A percentile compares a stretch with the other conserved stretches of the same genome.
Evolutionary conservation across 148 eudicot species (phyloP).

Genomic region (Rhododendron vialii): DNA sequence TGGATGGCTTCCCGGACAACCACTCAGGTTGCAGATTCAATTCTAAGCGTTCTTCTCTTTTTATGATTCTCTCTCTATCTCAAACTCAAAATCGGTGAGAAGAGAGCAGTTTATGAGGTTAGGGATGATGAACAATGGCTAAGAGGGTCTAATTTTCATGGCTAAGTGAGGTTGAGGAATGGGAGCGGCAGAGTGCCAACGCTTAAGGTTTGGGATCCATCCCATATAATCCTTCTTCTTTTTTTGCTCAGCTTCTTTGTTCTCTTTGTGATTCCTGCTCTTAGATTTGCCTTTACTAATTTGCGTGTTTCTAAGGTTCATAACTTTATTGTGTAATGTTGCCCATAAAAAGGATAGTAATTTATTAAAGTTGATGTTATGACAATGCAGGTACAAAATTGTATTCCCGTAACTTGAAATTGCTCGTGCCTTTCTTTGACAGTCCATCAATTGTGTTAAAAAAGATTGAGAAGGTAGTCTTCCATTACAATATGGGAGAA

Average conservation of each 20-base stretch:
- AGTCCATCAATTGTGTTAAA: constrained; percentile 63
- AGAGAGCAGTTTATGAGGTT: neutral
- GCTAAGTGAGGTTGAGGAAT: neutral
- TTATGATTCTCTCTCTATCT: neutral
- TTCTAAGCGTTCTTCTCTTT: neutral
- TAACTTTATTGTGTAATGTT: neutral
- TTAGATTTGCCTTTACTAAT: neutral
- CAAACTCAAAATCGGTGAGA: neutral
- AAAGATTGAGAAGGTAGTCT: constrained; percentile 60
- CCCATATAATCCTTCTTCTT: neutral
- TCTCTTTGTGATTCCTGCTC: neutral
- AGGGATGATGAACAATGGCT: neutral
- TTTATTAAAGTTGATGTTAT: constrained; percentile 4
- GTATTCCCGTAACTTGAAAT: constrained; percentile 76
- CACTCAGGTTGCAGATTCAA: neutral
- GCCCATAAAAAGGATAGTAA: neutral
- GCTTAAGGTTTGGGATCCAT: neutral
- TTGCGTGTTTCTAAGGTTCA: neutral
- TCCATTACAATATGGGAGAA: neutral
- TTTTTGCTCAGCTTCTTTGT: neutral
- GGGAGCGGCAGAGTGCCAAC: neutral
- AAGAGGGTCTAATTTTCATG: neutral
- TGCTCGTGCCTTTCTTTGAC: constrained; percentile 92
- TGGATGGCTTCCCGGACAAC: neutral
- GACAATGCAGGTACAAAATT: constrained; percentile 63